Percentiles rank a stretch among this genome's conserved stretches.
Conservation (phyloP, 306 rosid genomes). For the Fagus crenata region DNA sequence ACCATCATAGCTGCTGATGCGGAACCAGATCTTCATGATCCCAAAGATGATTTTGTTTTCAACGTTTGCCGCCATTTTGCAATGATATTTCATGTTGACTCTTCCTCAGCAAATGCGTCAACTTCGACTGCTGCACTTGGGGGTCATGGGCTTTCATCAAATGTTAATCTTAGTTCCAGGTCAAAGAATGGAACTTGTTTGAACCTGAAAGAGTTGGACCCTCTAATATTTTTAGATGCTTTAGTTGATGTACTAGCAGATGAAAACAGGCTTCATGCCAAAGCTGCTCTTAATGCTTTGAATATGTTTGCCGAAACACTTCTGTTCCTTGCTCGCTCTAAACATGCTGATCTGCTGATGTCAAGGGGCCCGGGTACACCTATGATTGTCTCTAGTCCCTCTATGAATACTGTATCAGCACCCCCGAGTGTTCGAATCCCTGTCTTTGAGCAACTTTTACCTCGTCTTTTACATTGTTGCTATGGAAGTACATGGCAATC, state of each 20-base stretch:
- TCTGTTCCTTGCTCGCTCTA: conserved; percentile 87
- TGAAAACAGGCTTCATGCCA: conserved; percentile 92
- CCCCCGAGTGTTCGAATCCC: conserved; percentile 98
- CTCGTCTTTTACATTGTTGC: conserved; percentile 97
- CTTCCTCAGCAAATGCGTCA: conserved; percentile 53
- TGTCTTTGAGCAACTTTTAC: conserved; percentile 89
- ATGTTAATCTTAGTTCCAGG: conserved; percentile 57
- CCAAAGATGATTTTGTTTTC: conserved; percentile 79
- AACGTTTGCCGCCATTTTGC: conserved; percentile 98
- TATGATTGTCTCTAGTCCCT: conserved; percentile 97
- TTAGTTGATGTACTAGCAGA: conserved; percentile 94
- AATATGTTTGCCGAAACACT: conserved; percentile 92
- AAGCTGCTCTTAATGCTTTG: conserved; percentile 88
- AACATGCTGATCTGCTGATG: conserved; percentile 84
- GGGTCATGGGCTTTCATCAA: conserved; percentile 58
- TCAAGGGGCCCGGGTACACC: conserved; percentile 96
- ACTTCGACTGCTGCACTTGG: conserved; percentile 50
- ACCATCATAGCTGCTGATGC: conserved; percentile 88
- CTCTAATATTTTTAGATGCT: conserved; percentile 93
- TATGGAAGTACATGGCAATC: conserved; percentile 98
- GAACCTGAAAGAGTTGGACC: conserved; percentile 92
- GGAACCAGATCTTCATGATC: conserved; percentile 79
- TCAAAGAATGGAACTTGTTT: conserved; percentile 60
- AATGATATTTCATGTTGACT: conserved; percentile 75
- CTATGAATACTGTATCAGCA: conserved; percentile 95